A percentile compares a stretch with the other conserved stretches of the same genome.
Conservation (phyloP, 208 protist genomes). For the Trypanosoma platydactyli region DNA sequence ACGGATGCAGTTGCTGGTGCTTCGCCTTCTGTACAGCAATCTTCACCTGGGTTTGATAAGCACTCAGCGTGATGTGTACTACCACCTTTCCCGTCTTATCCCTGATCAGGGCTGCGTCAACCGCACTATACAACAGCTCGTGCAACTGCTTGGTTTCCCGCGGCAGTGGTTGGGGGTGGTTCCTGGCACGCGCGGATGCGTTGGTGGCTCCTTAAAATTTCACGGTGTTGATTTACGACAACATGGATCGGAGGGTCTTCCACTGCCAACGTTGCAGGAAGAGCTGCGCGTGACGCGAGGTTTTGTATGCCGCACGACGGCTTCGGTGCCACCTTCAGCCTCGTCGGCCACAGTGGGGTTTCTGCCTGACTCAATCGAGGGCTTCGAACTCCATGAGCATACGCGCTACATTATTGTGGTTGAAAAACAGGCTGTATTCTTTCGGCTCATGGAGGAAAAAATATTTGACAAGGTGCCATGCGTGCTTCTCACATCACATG, state of each 20-base stretch:
- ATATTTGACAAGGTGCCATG: constrained; percentile 58
- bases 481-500: constrained; percentile 77
- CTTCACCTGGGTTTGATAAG: constrained; percentile 37
- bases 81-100: constrained; percentile 62
- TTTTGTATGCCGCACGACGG: background rate
- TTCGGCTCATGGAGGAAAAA: constrained; percentile 59
- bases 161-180: constrained; percentile 67
- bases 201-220: constrained; percentile 57
- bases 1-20: constrained; percentile 42
- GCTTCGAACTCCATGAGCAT: constrained; percentile 40
- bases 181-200: constrained; percentile 62
- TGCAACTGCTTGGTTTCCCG: constrained; percentile 45
- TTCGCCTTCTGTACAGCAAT: constrained; percentile 50
- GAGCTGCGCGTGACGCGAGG: constrained; percentile 31
- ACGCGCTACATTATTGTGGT: constrained; percentile 79
- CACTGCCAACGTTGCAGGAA: constrained; percentile 31
- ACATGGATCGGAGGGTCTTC: constrained; percentile 27
- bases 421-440: constrained; percentile 84
- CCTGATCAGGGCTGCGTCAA: constrained; percentile 58
- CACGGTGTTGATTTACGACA: constrained; percentile 33
- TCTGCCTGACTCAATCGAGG: background rate
- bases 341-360: too few relatives aligned
- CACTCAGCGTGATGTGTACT: constrained; percentile 85
- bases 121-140: constrained; percentile 42
- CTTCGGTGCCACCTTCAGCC: too few relatives aligned